Base-by-base conservation (phyloP, 306 rosid species). In the Geum urbanum region DNA sequence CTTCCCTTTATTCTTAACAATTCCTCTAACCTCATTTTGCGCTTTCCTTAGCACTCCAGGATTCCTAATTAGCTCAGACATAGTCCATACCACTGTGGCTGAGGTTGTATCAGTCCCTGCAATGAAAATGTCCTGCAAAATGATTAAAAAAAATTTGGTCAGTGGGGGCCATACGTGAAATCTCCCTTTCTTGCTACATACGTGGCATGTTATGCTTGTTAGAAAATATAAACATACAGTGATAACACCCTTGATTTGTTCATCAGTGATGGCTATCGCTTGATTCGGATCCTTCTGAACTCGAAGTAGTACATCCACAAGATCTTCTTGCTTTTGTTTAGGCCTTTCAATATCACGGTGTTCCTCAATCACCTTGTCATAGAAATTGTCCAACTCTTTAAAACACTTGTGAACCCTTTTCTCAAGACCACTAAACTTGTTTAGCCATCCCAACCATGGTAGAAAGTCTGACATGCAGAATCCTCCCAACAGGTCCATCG, bases 281-380 rank as follows among this genome's bases (percentile, higher is more conserved):
- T 79, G 78, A 32, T 37, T 67, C 35, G 80, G 70, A 63, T 81
- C 82, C 12, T 59, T 84, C 67, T 76, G 82, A 63, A 75, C 9
- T 67, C 13, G 80, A 67, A 84, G 76, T 37, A 81, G 71, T 6
- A 76, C 80, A 74, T 79, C 84, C 44, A 84, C 78, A 13, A 84
- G 54, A 64, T 81, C 84, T 64, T 81, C 78, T 56, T 69, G 70
- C 37, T 63, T 76, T 9, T 45, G 22, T 58, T 11, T 44, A 22
- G 45, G 13, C 57, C 66, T 66, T 16, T 24, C 9, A 6, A 27
- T 40, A 2, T 74, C 37, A 43, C 68, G 55, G 53, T 80, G 88
- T 40, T 81, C 86, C 63, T 84, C 72, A 19, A 86, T 82, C n/a
- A 82, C 81, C 22, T 53, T 48, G 12, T 85, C 72, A 40, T 76